A percentile compares a stretch with the other conserved stretches of the same genome.
phyloP scores from a whole-genome alignment of 179 eudicot genomes.

The Silene vulgaris region DNA sequence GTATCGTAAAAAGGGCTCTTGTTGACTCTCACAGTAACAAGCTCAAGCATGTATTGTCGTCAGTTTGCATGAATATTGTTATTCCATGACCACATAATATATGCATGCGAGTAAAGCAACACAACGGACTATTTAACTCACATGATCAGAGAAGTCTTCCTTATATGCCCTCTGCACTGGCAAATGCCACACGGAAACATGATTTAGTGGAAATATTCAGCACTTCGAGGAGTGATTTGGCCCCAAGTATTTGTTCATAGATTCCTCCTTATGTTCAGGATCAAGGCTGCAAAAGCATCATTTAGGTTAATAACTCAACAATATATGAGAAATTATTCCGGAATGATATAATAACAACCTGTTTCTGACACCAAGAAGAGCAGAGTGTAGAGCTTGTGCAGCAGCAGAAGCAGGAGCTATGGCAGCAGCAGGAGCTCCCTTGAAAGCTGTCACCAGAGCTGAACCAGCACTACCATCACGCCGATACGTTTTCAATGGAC shows the following conservation, averaged over 20 bases:
- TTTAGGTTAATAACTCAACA: not conserved
- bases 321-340: not conserved
- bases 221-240: slow-evolving; percentile 36
- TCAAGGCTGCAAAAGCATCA: slow-evolving; percentile 58
- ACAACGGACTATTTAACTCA: not conserved
- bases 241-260: slow-evolving; percentile 70
- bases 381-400: slow-evolving; percentile 79
- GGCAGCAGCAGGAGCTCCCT: slow-evolving; percentile 87
- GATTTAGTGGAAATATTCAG: slow-evolving; percentile 3
- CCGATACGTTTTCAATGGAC: slow-evolving; percentile 72
- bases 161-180: not conserved
- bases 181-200: not conserved
- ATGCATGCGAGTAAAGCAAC: not conserved
- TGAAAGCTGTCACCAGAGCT: slow-evolving; percentile 71
- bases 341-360: slow-evolving; percentile 37
- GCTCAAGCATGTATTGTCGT: not conserved
- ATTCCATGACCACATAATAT: not conserved
- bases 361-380: slow-evolving; percentile 89
- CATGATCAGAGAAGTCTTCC: slow-evolving; percentile 4
- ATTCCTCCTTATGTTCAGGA: slow-evolving; percentile 72
- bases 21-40: not conserved
- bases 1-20: not conserved
- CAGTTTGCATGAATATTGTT: not conserved
- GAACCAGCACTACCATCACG: slow-evolving; percentile 75
- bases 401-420: slow-evolving; percentile 92